These are phyloP conservation scores for Fraxinus cuspidata DNA, from an alignment of 257 asterid species.

Conservation along the genomic window DNA sequence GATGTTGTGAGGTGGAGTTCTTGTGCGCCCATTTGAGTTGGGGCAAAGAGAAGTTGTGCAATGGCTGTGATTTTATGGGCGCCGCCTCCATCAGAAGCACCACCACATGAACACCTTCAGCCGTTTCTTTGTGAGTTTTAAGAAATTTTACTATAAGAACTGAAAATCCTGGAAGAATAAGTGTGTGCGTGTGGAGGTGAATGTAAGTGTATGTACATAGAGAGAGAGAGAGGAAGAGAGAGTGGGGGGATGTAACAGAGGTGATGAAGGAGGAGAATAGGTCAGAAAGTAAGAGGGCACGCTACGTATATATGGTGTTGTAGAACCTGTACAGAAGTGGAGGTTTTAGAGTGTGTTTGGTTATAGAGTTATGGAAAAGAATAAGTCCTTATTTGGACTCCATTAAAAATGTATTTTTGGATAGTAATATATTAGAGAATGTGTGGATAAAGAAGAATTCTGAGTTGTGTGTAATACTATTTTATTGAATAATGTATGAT, in stretches of 20 bases:
- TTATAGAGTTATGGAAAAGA: not conserved
- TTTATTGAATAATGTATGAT: no score
- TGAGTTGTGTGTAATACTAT: no score
- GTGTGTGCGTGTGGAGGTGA: not conserved
- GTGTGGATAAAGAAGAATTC: no score
- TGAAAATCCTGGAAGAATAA: not conserved
- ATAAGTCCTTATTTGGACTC: no score
- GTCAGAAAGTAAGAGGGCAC: not conserved
- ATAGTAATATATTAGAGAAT: no score
- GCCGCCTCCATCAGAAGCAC: slow-evolving; percentile 64
- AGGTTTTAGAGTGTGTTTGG: not conserved
- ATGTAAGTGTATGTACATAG: not conserved
- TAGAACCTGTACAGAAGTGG: not conserved
- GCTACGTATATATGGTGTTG: not conserved
- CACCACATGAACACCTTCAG: slow-evolving; percentile 17
- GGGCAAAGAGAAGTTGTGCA: slow-evolving; percentile 77
- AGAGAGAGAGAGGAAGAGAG: not conserved
- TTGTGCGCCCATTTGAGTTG: slow-evolving; percentile 77
- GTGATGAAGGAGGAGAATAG: not conserved
- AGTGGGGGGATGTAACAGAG: not conserved
- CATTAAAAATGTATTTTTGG: no score
- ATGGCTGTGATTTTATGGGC: slow-evolving; percentile 71
- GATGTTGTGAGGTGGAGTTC: slow-evolving; percentile 43
- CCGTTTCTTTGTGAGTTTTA: not conserved
- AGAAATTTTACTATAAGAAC: not conserved